These are phyloP conservation scores for Penicillium angulare DNA, from an alignment of 495 filamentous ascomycete genomes.

Conservation along the genomic window DNA sequence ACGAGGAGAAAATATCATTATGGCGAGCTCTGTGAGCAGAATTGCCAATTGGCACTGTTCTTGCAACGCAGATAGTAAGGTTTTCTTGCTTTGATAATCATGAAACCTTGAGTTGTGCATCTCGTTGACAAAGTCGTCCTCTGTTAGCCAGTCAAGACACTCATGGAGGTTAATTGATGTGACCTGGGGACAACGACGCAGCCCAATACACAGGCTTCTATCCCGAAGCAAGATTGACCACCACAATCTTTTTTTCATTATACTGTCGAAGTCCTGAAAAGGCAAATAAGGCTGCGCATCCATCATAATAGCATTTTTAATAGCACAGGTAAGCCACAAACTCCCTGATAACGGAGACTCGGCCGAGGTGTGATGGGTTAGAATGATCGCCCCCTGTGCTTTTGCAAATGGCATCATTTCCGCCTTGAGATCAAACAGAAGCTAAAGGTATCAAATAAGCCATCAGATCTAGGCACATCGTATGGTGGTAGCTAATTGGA, in stretches of 20 bases:
- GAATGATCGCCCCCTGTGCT: slow-evolving; percentile 44
- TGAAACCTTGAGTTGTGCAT: slow-evolving; percentile 43
- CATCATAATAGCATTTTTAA: slow-evolving; percentile 46
- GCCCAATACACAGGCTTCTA: slow-evolving; percentile 46
- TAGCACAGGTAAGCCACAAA: slow-evolving; percentile 45
- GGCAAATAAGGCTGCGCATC: slow-evolving; percentile 29
- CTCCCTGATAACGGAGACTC: slow-evolving; percentile 42
- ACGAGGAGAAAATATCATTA: slow-evolving; percentile 37
- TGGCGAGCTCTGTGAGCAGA: slow-evolving; percentile 44
- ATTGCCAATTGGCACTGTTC: slow-evolving; percentile 47
- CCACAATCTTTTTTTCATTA: slow-evolving; percentile 45
- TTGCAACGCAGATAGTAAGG: slow-evolving; percentile 40
- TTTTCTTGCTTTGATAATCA: slow-evolving; percentile 37
- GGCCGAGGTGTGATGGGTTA: slow-evolving; percentile 38
- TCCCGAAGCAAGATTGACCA: slow-evolving; percentile 53
- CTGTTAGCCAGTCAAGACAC: slow-evolving; percentile 28
- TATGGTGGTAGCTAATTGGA: neutral
- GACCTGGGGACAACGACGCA: slow-evolving; percentile 47
- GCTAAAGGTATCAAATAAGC: neutral
- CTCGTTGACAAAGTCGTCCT: slow-evolving; percentile 44
- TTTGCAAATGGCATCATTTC: slow-evolving; percentile 31
- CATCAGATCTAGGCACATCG: neutral
- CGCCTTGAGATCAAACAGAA: slow-evolving; percentile 28
- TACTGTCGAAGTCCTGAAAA: slow-evolving; percentile 13
- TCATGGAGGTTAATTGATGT: slow-evolving; percentile 37